A percentile compares a stretch with the other conserved stretches of the same genome.
Conservation (phyloP, 768 basidiomycete species). For the Leccinum imitatum region DNA sequence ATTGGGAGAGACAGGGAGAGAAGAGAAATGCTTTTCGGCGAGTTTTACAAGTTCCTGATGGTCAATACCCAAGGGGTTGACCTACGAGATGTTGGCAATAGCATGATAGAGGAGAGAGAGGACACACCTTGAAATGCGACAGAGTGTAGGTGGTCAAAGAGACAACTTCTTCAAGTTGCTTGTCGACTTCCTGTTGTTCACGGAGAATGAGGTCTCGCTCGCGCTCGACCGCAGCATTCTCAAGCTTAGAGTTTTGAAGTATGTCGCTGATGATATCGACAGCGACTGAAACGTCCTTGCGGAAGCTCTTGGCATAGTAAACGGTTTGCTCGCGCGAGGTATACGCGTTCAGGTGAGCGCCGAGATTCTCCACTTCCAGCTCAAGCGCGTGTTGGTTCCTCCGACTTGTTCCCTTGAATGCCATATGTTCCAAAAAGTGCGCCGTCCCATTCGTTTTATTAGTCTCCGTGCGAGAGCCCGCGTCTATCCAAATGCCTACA, state of each 20-base stretch:
- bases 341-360: conserved; percentile 96
- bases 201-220: conserved; percentile 95
- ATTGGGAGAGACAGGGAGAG: conserved; percentile 81
- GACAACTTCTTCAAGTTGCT: conserved; percentile 97
- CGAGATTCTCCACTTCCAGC: conserved; percentile 96
- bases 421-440: conserved; percentile 99
- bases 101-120: conserved; percentile 2
- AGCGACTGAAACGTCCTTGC: conserved; percentile 85
- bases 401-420: conserved; percentile 92
- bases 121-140: conserved; percentile 89
- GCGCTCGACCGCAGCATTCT: conserved; percentile 81
- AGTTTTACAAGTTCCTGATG: conserved; percentile 91
- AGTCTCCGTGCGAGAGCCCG: conserved; percentile 95
- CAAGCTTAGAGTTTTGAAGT: conserved; percentile 94
- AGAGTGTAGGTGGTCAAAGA: conserved; percentile 93
- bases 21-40: conserved; percentile 90
- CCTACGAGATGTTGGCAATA: conserved; percentile 43
- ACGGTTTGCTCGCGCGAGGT: conserved; percentile 99
- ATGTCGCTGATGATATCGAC: conserved; percentile 99
- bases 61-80: conserved; percentile 93
- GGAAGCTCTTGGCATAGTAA: conserved; percentile 98
- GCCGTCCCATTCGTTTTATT: conserved; percentile 94
- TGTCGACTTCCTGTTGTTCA: conserved; percentile 99
- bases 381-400: conserved; percentile 89
- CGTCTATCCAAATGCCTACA: conserved; percentile 99